Base-by-base conservation (phyloP, 371 early-diverging fungal genomes). In the Mucor indicus region DNA sequence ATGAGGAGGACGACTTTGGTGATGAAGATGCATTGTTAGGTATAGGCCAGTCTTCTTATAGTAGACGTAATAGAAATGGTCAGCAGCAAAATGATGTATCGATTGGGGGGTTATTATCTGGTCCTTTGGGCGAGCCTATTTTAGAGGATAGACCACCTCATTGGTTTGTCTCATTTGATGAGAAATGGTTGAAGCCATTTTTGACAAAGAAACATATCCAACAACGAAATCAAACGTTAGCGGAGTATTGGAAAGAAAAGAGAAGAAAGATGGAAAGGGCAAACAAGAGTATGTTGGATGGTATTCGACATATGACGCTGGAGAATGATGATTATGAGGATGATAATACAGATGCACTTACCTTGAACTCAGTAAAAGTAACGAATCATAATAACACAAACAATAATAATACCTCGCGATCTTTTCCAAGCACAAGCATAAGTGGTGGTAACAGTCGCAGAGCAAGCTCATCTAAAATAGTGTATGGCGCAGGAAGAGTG, bases 131-230 rank as follows among this genome's bases (percentile, higher is more conserved):
- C 2, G 62, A 72, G 21, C 77, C 82, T 20, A 78, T 77, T 27
- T 69, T 63, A 11, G 75, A 73, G 36, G 72, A 75, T 11, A 60
- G 66, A 20, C 64, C 64, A n/a, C 78, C 82, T 2, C 87, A 92
- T 48, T 92, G 92, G 92, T 92, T 92, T 69, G 76, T 90, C 21
- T 82, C 83, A 17, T 88, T 92, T 70, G 92, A 90, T 67, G 80
- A 85, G 35, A 77, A 78, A 51, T 89, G 82, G 72, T 62, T 92
- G 11, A 89, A 89, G 49, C 92, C 92, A 0, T 57, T 90, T 27
- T 87, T 92, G 55, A 83, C 75, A 8, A 73, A 71, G 44, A 63
- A 54, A 9, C 70, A 75, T 38, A 44, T 69, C 2, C 74, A 73
- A 35, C 61, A 69, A 42, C 46, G 72, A 21, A 75, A 75, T 31